These are phyloP conservation scores for Exophiala sp. DNA, from an alignment of 2,329 filamentous ascomycete species.

Conservation along the genomic window DNA sequence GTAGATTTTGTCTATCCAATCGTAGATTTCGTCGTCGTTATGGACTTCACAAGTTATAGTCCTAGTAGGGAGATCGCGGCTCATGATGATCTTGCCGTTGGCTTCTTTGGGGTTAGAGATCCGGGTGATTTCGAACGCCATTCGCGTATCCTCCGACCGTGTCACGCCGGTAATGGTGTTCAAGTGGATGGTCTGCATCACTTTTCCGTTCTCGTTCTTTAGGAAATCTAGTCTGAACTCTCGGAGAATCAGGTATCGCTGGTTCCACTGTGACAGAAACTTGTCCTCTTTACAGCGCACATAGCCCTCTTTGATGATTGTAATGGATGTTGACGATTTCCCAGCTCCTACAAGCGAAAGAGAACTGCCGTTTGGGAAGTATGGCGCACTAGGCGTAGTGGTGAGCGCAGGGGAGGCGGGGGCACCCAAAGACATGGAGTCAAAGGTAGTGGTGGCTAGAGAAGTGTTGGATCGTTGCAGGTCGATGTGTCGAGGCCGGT, in stretches of 20 bases:
- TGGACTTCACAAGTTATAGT: constrained; percentile 90
- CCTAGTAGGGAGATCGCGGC: constrained; percentile 73
- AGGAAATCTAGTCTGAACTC: constrained; percentile 92
- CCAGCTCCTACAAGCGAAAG: constrained; percentile 58
- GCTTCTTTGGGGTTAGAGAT: constrained; percentile 55
- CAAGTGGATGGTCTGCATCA: constrained; percentile 76
- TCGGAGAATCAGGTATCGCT: constrained; percentile 83
- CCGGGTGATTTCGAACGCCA: constrained; percentile 89
- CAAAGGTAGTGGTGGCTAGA: constrained; percentile 65
- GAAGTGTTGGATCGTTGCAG: constrained; percentile 68
- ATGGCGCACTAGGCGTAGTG: constrained; percentile 54
- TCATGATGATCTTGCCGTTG: constrained; percentile 59
- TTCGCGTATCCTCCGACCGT: constrained; percentile 82
- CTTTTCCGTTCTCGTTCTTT: constrained; percentile 82
- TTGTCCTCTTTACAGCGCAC: constrained; percentile 70
- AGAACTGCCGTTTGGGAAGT: constrained; percentile 66
- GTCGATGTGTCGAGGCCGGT: constrained; percentile 68
- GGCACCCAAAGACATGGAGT: constrained; percentile 62
- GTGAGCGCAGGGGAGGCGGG: constrained; percentile 58
- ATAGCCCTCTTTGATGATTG: constrained; percentile 62
- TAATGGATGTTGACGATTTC: constrained; percentile 58
- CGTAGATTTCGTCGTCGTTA: constrained; percentile 92
- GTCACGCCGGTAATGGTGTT: constrained; percentile 86
- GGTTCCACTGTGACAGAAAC: constrained; percentile 74
- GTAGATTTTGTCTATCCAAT: constrained; percentile 98